Evolutionary conservation across 208 protist genomes (phyloP).

Genomic region (Histomonas meleagridis): DNA sequence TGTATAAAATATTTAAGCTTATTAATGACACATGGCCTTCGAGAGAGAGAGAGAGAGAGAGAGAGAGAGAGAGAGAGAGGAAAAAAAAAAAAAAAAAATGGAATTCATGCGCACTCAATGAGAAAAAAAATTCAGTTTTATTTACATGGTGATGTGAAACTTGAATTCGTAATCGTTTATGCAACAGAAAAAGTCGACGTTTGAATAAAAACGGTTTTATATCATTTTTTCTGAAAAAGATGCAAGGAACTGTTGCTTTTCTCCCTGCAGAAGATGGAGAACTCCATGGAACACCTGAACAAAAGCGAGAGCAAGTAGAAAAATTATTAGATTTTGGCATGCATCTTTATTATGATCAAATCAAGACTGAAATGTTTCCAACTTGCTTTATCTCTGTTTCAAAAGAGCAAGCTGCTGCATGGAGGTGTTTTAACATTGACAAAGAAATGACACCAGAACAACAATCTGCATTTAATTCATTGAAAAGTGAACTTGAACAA

Average conservation of each 20-base stretch:
- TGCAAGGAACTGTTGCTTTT: background rate
- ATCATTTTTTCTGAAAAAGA: too few relatives aligned
- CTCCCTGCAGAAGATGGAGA: background rate
- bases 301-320: background rate
- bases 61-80: too few relatives aligned
- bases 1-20: too few relatives aligned
- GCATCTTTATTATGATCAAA: background rate
- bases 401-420: background rate
- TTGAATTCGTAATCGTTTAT: too few relatives aligned
- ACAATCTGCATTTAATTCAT: background rate
- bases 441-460: background rate
- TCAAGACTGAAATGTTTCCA: background rate
- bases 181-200: too few relatives aligned
- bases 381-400: background rate
- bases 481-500: background rate
- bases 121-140: too few relatives aligned
- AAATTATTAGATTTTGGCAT: background rate
- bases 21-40: too few relatives aligned
- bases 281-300: background rate
- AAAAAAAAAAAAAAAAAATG: too few relatives aligned
- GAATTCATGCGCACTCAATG: too few relatives aligned
- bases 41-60: too few relatives aligned
- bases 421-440: background rate
- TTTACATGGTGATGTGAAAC: too few relatives aligned
- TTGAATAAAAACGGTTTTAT: too few relatives aligned